phyloP scores from a whole-genome alignment of 2,329 filamentous ascomycete genomes.

The Plectosphaerella plurivora region DNA sequence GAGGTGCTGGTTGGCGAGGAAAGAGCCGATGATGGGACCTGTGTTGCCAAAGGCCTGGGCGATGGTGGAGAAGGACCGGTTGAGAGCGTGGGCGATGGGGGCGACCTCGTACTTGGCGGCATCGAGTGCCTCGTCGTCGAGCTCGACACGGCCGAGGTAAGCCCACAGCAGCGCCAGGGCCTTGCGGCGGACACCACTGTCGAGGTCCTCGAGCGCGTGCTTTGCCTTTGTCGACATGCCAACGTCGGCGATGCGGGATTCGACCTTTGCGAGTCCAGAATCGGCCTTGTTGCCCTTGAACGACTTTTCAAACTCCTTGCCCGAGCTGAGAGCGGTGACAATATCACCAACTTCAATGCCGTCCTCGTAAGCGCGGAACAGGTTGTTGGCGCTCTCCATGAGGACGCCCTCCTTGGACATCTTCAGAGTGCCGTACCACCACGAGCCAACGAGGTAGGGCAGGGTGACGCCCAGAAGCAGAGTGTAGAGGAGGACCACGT shows the following conservation, averaged over 20 bases:
- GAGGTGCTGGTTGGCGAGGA: slow-evolving; percentile 76
- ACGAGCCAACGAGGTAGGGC: slow-evolving; percentile 89
- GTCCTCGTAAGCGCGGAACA: slow-evolving; percentile 91
- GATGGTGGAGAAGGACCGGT: slow-evolving; percentile 82
- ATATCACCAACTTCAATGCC: slow-evolving; percentile 76
- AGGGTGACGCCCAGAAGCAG: slow-evolving; percentile 82
- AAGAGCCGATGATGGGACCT: slow-evolving; percentile 75
- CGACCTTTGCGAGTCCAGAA: slow-evolving; percentile 74
- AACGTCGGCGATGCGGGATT: slow-evolving; percentile 54
- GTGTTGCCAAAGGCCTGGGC: slow-evolving; percentile 83
- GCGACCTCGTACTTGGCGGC: slow-evolving; percentile 86
- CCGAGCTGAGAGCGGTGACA: slow-evolving; percentile 74
- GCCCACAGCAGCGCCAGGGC: slow-evolving; percentile 89
- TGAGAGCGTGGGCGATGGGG: slow-evolving; percentile 79
- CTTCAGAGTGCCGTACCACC: slow-evolving; percentile 97
- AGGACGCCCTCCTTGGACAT: slow-evolving; percentile 91
- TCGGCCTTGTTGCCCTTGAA: slow-evolving; percentile 77
- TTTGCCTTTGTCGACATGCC: slow-evolving; percentile 71
- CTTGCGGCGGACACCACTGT: slow-evolving; percentile 78
- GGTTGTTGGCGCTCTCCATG: slow-evolving; percentile 87
- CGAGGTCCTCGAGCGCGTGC: slow-evolving; percentile 71
- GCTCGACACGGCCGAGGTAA: slow-evolving; percentile 82
- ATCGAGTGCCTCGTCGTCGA: slow-evolving; percentile 73
- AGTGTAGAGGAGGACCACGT: slow-evolving; percentile 86
- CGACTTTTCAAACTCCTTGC: slow-evolving; percentile 76